phyloP scores from a whole-genome alignment of 768 basidiomycete species.

The Tylopilus intermedius region DNA sequence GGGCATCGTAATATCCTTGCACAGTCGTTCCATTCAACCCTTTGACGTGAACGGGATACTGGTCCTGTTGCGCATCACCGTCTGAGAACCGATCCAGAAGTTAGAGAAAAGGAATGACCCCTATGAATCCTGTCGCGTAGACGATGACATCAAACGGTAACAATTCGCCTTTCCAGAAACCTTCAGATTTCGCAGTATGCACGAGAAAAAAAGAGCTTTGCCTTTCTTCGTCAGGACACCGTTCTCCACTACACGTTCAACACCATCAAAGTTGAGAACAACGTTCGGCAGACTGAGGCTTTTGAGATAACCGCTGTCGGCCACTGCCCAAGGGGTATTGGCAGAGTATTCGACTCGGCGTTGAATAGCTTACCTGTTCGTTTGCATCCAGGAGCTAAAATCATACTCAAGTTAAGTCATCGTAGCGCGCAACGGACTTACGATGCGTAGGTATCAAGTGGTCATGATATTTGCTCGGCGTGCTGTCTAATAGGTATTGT shows the following conservation, averaged over 20 bases:
- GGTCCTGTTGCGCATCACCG: conserved; percentile 10
- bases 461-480: not conserved
- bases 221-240: conserved; percentile 21
- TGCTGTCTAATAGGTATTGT: not conserved
- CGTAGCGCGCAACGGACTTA: not conserved
- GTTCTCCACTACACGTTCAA: not conserved
- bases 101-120: not conserved
- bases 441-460: not conserved
- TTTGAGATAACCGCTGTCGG: conserved; percentile 26
- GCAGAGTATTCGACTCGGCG: not conserved
- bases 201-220: not conserved
- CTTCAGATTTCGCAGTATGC: not conserved
- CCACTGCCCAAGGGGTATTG: conserved; percentile 14
- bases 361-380: conserved; percentile 30
- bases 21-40: not conserved
- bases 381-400: conserved; percentile 46
- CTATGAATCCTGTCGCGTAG: conserved; percentile 30
- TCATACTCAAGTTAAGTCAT: not conserved
- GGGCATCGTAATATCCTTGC: not conserved
- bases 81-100: not conserved
- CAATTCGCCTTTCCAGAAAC: conserved; percentile 20
- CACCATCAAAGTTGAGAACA: conserved; percentile 23
- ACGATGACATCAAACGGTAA: conserved; percentile 32
- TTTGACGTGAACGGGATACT: conserved; percentile 4
- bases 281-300: conserved; percentile 22